Base-by-base conservation (phyloP, 192 early-diverging fungal genomes). In the Coemansia umbellata region DNA sequence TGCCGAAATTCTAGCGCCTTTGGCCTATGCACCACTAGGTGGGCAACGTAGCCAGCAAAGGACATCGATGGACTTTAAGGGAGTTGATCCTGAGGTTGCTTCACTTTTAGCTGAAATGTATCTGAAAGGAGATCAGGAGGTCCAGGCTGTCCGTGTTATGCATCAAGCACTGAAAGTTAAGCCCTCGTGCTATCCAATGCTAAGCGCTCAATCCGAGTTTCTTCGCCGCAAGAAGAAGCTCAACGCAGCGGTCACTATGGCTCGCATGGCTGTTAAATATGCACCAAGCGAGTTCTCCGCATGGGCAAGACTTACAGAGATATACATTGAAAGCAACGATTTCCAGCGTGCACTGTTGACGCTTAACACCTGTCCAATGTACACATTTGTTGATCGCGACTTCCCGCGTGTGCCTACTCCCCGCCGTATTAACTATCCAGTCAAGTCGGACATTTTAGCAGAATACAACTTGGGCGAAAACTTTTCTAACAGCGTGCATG, bases 311-410 rank as follows among this genome's bases (percentile, higher is more conserved):
- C 79, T 99, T 19, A 94, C 93, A 5, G 86, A 99, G 67, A 78
- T 93, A 27, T 97, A 95, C 59, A 91, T 93, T 50, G 90, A 93
- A 17, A 47, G 87, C 26, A 85, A 79, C 21, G 92, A 95, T 58
- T 92, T 61, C 23, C 63, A 61, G 47, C 78, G 87, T 84, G 97
- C 97, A 15, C 78, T 99, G 10, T 79, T 99, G 52, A 89, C 95
- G 0, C 83, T 99, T 53, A 99, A 99, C 66, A 91, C 94, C 13
- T 99, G 97, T 67, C 97, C 97, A 8, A 99, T 99, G 97, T 98
- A 96, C 63, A 92, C 94, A 0, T 95, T 83, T 68, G 82, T 82
- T 39, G 90, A 92, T 52, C 78, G 84, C 36, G 94, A 97, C 55
- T 75, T 87, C 58, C 92, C 92, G 50, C 85, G 93, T 26, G 92